A percentile compares a stretch with the other conserved stretches of the same genome.
Conservation (phyloP, 257 asterid species). For the Plantago major region DNA sequence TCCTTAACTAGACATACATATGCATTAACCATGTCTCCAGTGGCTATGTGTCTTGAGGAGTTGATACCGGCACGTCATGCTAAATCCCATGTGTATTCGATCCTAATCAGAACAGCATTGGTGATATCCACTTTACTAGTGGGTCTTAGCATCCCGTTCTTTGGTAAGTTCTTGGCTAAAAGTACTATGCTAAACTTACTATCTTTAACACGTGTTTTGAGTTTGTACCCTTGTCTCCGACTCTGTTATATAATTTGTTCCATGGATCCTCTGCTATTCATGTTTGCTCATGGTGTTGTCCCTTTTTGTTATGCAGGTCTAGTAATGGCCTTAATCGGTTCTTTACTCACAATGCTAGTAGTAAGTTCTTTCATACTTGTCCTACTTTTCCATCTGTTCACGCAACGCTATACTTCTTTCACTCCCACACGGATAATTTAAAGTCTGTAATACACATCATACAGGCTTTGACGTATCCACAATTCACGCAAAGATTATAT, state of each 20-base stretch:
- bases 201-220: not conserved
- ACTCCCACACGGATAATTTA: not conserved
- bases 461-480: not conserved
- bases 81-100: constrained; percentile 54
- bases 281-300: not conserved
- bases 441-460: not conserved
- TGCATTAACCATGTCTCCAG: constrained; percentile 92
- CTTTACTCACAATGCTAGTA: constrained; percentile 91
- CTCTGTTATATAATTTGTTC: not conserved
- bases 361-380: constrained; percentile 33
- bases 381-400: not conserved
- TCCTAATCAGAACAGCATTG: constrained; percentile 73
- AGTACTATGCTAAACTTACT: not conserved
- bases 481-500: too few species aligned
- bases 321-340: constrained; percentile 89
- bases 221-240: not conserved
- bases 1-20: constrained; percentile 58
- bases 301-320: constrained; percentile 42
- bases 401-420: not conserved
- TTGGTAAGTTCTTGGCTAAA: constrained; percentile 43
- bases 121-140: constrained; percentile 78
- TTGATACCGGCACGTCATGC: constrained; percentile 57
- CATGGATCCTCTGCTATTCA: not conserved
- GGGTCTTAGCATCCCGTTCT: constrained; percentile 76
- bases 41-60: constrained; percentile 94